Percentiles rank a stretch among this genome's conserved stretches.
phyloP scores from a whole-genome alignment of 495 filamentous ascomycete genomes.

The Glutinoglossum americanum region DNA sequence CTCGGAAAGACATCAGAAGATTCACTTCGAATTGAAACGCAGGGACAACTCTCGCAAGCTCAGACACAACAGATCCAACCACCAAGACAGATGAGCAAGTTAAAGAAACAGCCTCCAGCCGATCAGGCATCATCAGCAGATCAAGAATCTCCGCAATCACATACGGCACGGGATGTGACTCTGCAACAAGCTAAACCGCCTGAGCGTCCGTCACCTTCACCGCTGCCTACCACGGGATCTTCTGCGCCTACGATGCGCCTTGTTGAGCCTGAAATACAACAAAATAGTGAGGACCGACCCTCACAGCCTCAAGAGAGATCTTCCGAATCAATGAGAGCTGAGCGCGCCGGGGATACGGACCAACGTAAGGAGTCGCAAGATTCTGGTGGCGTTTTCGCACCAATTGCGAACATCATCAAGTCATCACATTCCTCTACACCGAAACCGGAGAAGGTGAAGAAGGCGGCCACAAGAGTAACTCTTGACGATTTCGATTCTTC shows the following conservation, averaged over 20 bases:
- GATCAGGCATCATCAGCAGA: constrained; percentile 20
- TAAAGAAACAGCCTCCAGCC: constrained; percentile 46
- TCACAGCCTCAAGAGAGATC: not conserved
- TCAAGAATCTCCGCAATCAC: not conserved
- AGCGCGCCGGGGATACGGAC: not conserved
- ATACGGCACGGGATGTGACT: not conserved
- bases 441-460: constrained; percentile 28
- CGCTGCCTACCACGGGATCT: not conserved
- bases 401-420: constrained; percentile 16
- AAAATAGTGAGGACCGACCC: constrained; percentile 9
- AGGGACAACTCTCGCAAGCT: not conserved
- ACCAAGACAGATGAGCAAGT: constrained; percentile 43
- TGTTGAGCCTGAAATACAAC: constrained; percentile 31
- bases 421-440: constrained; percentile 15
- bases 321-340: constrained; percentile 3
- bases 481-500: constrained; percentile 27
- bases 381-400: constrained; percentile 5
- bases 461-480: constrained; percentile 23
- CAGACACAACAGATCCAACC: constrained; percentile 9
- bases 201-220: not conserved
- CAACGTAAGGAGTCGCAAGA: not conserved
- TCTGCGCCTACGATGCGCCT: constrained; percentile 31
- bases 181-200: constrained; percentile 5
- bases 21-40: constrained; percentile 16
- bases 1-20: constrained; percentile 29